Percentiles rank a stretch among this genome's conserved stretches.
These are phyloP conservation scores for Zasmidium angulare DNA, from an alignment of 2,329 filamentous ascomycete species.

Conservation along the genomic window DNA sequence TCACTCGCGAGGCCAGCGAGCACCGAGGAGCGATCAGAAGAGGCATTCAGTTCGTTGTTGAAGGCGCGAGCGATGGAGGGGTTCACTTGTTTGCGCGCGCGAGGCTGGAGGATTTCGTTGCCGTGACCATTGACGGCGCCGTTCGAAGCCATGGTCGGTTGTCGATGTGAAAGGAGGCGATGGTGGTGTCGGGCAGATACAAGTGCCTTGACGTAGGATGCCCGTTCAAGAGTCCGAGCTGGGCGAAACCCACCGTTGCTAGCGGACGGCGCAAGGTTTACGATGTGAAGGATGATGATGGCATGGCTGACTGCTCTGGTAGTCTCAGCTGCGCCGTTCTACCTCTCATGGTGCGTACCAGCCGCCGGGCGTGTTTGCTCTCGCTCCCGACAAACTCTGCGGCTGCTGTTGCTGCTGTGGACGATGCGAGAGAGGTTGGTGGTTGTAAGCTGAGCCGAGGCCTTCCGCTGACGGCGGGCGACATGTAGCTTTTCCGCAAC, in stretches of 20 bases:
- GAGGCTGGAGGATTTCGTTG: conserved; percentile 27
- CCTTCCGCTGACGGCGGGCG: not conserved
- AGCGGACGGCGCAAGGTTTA: not conserved
- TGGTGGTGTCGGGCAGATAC: not conserved
- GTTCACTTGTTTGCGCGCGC: conserved; percentile 28
- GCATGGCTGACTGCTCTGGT: not conserved
- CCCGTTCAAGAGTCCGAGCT: not conserved
- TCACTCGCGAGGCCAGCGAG: conserved; percentile 22
- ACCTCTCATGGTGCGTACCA: not conserved
- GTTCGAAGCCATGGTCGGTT: conserved; percentile 6
- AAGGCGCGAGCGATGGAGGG: conserved; percentile 21
- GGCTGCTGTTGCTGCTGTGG: too few species aligned
- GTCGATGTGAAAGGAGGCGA: conserved; percentile 11
- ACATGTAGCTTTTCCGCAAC: too few species aligned
- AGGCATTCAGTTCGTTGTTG: conserved; percentile 15
- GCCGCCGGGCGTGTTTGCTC: too few species aligned
- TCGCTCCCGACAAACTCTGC: too few species aligned
- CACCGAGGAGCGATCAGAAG: conserved; percentile 12
- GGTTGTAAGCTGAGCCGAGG: not conserved
- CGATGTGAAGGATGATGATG: not conserved
- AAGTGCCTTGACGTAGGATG: not conserved
- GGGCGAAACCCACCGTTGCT: not conserved
- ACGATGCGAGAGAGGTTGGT: not conserved
- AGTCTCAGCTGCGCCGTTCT: not conserved
- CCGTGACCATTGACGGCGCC: conserved; percentile 16